Conservation (phyloP, 176 grass and related monocot species). For the Bromus sterilis region DNA sequence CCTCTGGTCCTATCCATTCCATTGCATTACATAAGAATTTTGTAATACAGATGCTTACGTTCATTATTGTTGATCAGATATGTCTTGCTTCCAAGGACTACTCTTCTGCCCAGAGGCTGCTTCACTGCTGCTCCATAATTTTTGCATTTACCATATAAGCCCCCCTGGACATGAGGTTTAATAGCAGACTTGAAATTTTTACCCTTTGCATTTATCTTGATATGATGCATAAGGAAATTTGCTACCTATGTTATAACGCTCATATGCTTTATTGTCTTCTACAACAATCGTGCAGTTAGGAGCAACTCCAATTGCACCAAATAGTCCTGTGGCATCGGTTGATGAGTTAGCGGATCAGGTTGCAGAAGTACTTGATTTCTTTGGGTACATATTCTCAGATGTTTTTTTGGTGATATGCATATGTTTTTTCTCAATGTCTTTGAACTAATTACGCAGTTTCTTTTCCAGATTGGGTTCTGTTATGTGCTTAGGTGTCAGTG, state of each 20-base stretch:
- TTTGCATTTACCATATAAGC: conserved; percentile 97
- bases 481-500: conserved; percentile 98
- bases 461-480: conserved; percentile 71
- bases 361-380: conserved; percentile 84
- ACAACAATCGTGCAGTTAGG: conserved; percentile 66
- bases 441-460: conserved; percentile 3
- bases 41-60: not conserved
- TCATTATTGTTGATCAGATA: conserved; percentile 65
- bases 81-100: conserved; percentile 97
- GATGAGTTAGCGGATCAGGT: conserved; percentile 92
- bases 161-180: conserved; percentile 91
- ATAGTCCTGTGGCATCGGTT: conserved; percentile 54
- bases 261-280: conserved; percentile 15
- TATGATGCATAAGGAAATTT: not conserved
- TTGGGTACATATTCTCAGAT: conserved; percentile 56
- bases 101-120: conserved; percentile 88
- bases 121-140: conserved; percentile 86
- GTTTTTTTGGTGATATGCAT: not conserved
- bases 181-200: conserved; percentile 12
- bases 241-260: not conserved
- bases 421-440: not conserved
- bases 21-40: not conserved
- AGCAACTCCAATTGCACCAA: conserved; percentile 65
- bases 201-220: not conserved
- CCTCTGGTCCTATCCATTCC: not conserved